Percentiles rank a stretch among this genome's conserved stretches.
These are phyloP conservation scores for Ustilago bromivora DNA, from an alignment of 1,284 basidiomycete species.

Conservation along the genomic window DNA sequence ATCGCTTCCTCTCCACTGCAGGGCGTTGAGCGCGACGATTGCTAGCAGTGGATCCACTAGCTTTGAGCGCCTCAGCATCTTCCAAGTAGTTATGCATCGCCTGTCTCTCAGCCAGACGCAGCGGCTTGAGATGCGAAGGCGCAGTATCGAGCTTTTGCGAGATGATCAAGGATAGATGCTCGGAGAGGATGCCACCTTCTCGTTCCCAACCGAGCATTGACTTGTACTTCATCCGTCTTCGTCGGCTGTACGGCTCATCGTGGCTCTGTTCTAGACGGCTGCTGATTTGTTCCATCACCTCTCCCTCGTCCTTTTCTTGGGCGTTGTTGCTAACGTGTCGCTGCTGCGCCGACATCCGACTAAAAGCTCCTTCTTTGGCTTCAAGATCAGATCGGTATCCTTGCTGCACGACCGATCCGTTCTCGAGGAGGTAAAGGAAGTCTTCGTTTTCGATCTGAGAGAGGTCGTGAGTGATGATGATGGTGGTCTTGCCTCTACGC, in stretches of 20 bases:
- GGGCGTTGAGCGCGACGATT: slow-evolving; percentile 22
- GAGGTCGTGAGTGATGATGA: slow-evolving; percentile 96
- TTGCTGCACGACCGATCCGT: slow-evolving; percentile 85
- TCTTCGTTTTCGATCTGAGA: slow-evolving; percentile 82
- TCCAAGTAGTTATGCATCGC: slow-evolving; percentile 37
- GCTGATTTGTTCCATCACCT: slow-evolving; percentile 63
- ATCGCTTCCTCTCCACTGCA: slow-evolving; percentile 17
- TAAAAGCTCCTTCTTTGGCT: slow-evolving; percentile 38
- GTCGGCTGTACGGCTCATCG: slow-evolving; percentile 72
- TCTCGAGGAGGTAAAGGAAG: slow-evolving; percentile 91
- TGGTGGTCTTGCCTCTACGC: slow-evolving; percentile 86
- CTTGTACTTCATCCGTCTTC: slow-evolving; percentile 23
- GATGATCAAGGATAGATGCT: slow-evolving; percentile 43
- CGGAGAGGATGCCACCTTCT: slow-evolving; percentile 24
- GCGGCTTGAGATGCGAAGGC: slow-evolving; percentile 42
- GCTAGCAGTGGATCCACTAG: slow-evolving; percentile 35
- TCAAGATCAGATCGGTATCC: slow-evolving; percentile 85
- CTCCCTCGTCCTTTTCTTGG: slow-evolving; percentile 67
- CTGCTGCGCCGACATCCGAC: slow-evolving; percentile 20
- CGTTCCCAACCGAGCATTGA: slow-evolving; percentile 41
- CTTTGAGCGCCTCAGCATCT: slow-evolving; percentile 39
- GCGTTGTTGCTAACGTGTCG: background rate
- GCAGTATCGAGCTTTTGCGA: slow-evolving; percentile 29
- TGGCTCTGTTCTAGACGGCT: background rate
- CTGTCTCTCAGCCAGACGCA: slow-evolving; percentile 36